Conservation (phyloP, 2,329 filamentous ascomycete genomes). For the Fusarium buxicola region DNA sequence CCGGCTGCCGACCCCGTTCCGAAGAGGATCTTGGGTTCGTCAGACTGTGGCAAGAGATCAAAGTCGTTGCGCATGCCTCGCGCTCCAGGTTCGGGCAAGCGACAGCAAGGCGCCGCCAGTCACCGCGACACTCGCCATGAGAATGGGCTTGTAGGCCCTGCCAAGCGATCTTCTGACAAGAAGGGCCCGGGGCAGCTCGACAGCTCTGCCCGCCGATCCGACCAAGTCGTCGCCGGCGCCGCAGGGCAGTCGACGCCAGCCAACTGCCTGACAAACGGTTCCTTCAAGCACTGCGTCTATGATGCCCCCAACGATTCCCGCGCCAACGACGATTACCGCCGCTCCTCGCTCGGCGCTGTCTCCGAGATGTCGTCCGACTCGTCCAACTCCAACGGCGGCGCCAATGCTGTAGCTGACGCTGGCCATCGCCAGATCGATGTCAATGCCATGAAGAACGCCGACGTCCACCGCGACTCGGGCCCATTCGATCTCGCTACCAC, state of each 20-base stretch:
- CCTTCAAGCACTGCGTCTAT: slow-evolving; percentile 49
- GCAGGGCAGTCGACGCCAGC: slow-evolving; percentile 48
- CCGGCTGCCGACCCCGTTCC: slow-evolving; percentile 54
- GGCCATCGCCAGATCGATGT: slow-evolving; percentile 76
- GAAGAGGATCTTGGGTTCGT: slow-evolving; percentile 51
- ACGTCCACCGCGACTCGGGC: slow-evolving; percentile 77
- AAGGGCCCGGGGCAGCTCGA: slow-evolving; percentile 62
- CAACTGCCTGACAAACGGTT: slow-evolving; percentile 50
- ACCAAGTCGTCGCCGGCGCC: slow-evolving; percentile 47
- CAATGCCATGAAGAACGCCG: slow-evolving; percentile 74
- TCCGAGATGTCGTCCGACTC: slow-evolving; percentile 69
- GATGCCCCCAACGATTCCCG: slow-evolving; percentile 55
- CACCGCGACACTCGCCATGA: slow-evolving; percentile 83
- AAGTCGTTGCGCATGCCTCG: slow-evolving; percentile 68
- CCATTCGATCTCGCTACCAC: slow-evolving; percentile 83
- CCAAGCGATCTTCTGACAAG: slow-evolving; percentile 53
- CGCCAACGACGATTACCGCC: slow-evolving; percentile 57
- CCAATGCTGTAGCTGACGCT: slow-evolving; percentile 56
- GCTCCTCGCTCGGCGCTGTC: slow-evolving; percentile 62
- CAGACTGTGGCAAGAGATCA: slow-evolving; percentile 50
- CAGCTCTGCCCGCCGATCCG: slow-evolving; percentile 51
- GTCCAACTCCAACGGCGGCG: slow-evolving; percentile 54
- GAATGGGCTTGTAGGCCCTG: slow-evolving; percentile 81
- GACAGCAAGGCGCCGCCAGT: slow-evolving; percentile 70
- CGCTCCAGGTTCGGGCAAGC: slow-evolving; percentile 68